Evolutionary conservation across 2,329 filamentous ascomycete species (phyloP), one percentile per base, ranked within the genome.

Genomic region (Penicillium concentricum): DNA sequence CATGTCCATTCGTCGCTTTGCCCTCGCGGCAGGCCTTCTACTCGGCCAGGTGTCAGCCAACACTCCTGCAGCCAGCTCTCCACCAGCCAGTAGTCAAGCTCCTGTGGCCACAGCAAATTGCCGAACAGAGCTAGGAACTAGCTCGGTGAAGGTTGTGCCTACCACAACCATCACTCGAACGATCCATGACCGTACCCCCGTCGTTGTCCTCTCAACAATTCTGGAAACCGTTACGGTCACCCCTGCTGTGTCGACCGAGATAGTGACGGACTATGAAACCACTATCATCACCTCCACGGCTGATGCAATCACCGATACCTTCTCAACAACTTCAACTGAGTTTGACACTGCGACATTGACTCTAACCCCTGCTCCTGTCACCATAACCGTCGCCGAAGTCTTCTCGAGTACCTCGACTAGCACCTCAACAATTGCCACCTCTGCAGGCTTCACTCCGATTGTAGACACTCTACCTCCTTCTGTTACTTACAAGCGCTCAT

Each of bases 321-420:
- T 57, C 32, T 57, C 44, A 39, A 54, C 51, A 16, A 57, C 55
- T 8, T 57, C 50, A 13, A 57, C 55, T 45, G 44, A 49, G n/a
- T 54, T 44, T 44, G 32, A 57, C 5, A 54, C 50, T 42, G 26
- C 43, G 2, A 54, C 44, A 24, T 24, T 34, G 20, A 54, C 43
- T 30, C 37, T 38, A 2, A 53, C 51, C 26, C 43, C 43, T 34
- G 24, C 18, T 32, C 42, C 30, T 22, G 24, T 49, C 22, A 57
- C 50, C 13, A 22, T 26, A n/a, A 54, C 55, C 18, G 22, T 45
- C 10, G 43, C 12, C 4, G 18, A 30, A 18, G 37, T 37, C 22
- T 3, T 30, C 12, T 44, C 50, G 9, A 49, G 35, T 39, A 54
- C 32, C 24, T n/a, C 16, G 5, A 57, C 55, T 24, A 38, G 9